Evolutionary conservation across 768 basidiomycete species (phyloP).

Genomic region (Pulveroboletus sp.): DNA sequence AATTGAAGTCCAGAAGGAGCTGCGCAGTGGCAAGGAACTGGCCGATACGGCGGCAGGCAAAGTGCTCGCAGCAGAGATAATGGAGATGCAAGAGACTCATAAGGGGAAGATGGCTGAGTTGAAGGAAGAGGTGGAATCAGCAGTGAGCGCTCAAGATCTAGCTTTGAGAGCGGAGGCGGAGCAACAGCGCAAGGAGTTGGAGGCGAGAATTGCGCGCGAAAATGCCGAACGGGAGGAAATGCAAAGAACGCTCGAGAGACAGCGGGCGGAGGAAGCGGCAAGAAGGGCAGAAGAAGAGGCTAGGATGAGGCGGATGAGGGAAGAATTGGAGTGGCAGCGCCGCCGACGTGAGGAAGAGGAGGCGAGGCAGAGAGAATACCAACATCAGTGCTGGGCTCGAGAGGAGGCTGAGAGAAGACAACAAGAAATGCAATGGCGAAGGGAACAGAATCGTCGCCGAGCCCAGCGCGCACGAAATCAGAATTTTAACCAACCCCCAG

Average conservation of each 20-base stretch:
- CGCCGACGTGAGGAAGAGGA: too few species aligned
- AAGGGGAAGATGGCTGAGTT: constrained; percentile 38
- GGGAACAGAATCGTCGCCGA: too few species aligned
- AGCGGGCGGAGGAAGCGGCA: background rate
- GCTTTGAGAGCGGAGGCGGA: background rate
- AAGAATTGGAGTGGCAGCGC: too few species aligned
- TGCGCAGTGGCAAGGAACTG: constrained; percentile 40
- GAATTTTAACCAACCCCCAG: too few species aligned
- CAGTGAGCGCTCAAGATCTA: too few species aligned
- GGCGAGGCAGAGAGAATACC: too few species aligned
- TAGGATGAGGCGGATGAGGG: too few species aligned
- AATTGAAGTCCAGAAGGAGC: constrained; percentile 47
- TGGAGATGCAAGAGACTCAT: constrained; percentile 38
- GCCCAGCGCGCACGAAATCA: too few species aligned
- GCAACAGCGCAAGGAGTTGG: constrained; percentile 1
- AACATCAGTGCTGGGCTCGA: too few species aligned
- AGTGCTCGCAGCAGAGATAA: constrained; percentile 40
- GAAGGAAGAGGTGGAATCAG: constrained; percentile 35
- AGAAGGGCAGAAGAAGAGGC: too few species aligned
- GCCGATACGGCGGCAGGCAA: constrained; percentile 45
- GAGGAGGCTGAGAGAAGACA: too few species aligned
- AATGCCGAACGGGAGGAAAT: constrained; percentile 1
- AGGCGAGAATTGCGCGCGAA: background rate
- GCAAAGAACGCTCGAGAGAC: background rate
- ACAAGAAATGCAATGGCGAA: too few species aligned